A percentile compares a stretch with the other conserved stretches of the same genome.
Evolutionary conservation across 164 flowering plant genomes (phyloP).

Genomic region (Sextonia rubra): DNA sequence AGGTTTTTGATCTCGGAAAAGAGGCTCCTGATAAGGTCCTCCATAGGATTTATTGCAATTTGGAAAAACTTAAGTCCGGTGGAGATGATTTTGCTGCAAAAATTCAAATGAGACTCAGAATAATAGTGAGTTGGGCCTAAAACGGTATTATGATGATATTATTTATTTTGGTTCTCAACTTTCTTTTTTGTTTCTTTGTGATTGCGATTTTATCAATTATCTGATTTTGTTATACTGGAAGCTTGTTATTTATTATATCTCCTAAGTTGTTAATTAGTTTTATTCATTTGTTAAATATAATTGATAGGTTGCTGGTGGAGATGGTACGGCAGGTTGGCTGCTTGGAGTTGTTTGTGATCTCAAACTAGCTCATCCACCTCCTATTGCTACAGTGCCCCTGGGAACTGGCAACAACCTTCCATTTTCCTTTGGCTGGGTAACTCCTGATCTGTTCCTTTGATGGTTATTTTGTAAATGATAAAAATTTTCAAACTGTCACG

Average conservation of each 20-base stretch:
- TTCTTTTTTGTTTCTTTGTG: not conserved
- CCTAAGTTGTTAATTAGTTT: not conserved
- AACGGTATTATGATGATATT: not conserved
- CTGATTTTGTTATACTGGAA: not conserved
- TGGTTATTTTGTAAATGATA: not conserved
- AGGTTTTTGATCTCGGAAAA: constrained; percentile 79
- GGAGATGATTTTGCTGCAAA: constrained; percentile 42
- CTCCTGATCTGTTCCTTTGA: constrained; percentile 6
- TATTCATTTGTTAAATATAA: not conserved
- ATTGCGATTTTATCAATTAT: not conserved
- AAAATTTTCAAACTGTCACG: not conserved
- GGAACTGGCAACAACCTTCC: constrained; percentile 96
- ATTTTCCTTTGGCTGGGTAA: constrained; percentile 92
- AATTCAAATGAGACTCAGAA: constrained; percentile 50
- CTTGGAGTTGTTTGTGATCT: constrained; percentile 91
- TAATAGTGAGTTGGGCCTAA: constrained; percentile 53
- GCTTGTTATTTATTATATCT: not conserved
- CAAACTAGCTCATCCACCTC: constrained; percentile 69
- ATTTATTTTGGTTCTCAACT: no score
- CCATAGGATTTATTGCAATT: constrained; percentile 38
- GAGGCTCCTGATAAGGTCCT: constrained; percentile 69
- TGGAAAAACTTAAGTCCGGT: constrained; percentile 43
- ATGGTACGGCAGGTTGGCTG: constrained; percentile 97
- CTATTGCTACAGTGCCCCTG: constrained; percentile 85
- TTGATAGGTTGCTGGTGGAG: constrained; percentile 96